Percentiles rank a stretch among this genome's conserved stretches.
These are phyloP conservation scores for Candida dajiaensis DNA, from an alignment of 805 yeast genomes.

Conservation along the genomic window DNA sequence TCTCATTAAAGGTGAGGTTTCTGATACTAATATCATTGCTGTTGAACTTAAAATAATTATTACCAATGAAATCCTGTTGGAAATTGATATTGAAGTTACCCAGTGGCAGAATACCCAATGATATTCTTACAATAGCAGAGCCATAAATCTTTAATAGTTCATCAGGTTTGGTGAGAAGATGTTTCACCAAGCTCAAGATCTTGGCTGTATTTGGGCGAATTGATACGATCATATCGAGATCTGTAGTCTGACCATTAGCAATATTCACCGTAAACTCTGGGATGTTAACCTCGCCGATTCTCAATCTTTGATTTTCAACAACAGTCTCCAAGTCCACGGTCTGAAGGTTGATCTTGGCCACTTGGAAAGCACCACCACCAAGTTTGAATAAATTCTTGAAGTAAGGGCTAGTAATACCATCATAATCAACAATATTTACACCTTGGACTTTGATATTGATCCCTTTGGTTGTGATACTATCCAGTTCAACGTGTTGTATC, in stretches of 20 bases:
- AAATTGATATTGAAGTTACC: slow-evolving; percentile 27
- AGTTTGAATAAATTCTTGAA: slow-evolving; percentile 24
- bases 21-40: slow-evolving; percentile 19
- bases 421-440: slow-evolving; percentile 25
- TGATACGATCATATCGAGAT: slow-evolving; percentile 24
- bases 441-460: slow-evolving; percentile 29
- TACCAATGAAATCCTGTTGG: slow-evolving; percentile 24
- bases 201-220: slow-evolving; percentile 30
- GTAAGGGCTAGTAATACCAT: slow-evolving; percentile 24
- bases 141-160: slow-evolving; percentile 29
- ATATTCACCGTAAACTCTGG: slow-evolving; percentile 30
- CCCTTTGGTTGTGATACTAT: slow-evolving; percentile 27
- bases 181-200: slow-evolving; percentile 28
- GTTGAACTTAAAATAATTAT: slow-evolving; percentile 16
- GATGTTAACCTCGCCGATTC: slow-evolving; percentile 28
- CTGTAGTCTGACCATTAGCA: slow-evolving; percentile 22
- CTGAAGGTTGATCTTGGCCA: slow-evolving; percentile 26
- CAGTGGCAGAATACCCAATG: slow-evolving; percentile 29
- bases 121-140: slow-evolving; percentile 26
- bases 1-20: slow-evolving; percentile 21
- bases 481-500: slow-evolving; percentile 25
- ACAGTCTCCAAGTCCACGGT: slow-evolving; percentile 26
- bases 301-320: slow-evolving; percentile 13
- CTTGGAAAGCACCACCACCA: slow-evolving; percentile 28
- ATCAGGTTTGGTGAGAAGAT: slow-evolving; percentile 26